Conservation (phyloP, 257 asterid genomes). For the Solanum habrochaites region DNA sequence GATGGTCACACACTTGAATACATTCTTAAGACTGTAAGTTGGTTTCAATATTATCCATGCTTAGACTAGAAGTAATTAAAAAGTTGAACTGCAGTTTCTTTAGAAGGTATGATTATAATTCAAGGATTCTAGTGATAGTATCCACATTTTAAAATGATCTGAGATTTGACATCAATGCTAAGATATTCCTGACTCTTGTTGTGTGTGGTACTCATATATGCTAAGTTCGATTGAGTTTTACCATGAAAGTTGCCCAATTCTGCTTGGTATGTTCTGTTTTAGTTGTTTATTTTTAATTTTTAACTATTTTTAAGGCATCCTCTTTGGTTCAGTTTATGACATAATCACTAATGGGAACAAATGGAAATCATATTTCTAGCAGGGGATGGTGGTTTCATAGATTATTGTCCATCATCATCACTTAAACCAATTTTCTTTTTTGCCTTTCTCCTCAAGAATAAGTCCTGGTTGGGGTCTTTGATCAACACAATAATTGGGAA, state of each 20-base stretch:
- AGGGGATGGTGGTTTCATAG: not conserved
- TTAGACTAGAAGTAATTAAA: not conserved
- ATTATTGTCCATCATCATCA: not conserved
- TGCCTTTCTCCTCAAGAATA: constrained; percentile 42
- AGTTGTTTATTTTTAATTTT: not conserved
- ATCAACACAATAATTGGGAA: constrained; percentile 95
- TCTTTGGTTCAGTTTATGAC: not conserved
- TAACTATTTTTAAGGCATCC: not conserved
- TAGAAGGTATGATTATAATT: not conserved
- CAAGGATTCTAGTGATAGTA: not conserved
- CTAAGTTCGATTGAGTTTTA: not conserved
- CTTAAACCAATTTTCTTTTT: constrained; percentile 12
- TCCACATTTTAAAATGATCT: not conserved
- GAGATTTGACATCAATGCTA: not conserved
- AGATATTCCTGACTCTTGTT: not conserved
- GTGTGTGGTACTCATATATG: not conserved
- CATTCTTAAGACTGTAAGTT: not conserved
- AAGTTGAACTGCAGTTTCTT: not conserved
- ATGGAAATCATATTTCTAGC: not conserved
- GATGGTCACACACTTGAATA: not conserved
- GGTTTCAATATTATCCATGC: not conserved
- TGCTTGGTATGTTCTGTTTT: not conserved
- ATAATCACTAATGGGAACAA: not conserved
- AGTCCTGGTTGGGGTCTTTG: constrained; percentile 93
- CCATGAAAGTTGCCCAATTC: not conserved